Conservation (phyloP, 2,329 filamentous ascomycete genomes). For the Xylaria sp. region DNA sequence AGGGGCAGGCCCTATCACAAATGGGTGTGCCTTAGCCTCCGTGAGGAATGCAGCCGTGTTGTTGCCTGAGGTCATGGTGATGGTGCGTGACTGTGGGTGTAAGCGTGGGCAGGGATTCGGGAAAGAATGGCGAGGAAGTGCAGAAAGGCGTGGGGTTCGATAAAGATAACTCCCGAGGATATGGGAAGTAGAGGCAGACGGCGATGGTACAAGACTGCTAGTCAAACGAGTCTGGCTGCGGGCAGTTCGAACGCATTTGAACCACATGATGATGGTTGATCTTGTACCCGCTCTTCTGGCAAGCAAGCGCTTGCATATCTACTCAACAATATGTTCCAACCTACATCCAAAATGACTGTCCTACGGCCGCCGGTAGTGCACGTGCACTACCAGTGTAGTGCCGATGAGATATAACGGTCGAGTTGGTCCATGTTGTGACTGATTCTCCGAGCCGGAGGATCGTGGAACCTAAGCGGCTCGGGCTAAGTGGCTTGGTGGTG, state of each 20-base stretch:
- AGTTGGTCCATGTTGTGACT: not conserved
- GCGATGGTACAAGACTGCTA: not conserved
- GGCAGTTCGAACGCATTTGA: slow-evolving; percentile 17
- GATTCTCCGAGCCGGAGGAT: slow-evolving; percentile 21
- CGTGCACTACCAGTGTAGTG: not conserved
- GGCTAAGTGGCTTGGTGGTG: not conserved
- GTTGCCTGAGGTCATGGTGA: slow-evolving; percentile 27
- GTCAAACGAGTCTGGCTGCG: slow-evolving; percentile 8
- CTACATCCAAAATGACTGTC: not conserved
- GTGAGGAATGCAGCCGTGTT: slow-evolving; percentile 43
- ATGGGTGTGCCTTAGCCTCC: slow-evolving; percentile 41
- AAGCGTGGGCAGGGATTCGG: not conserved
- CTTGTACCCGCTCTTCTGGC: not conserved
- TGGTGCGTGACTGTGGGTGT: slow-evolving; percentile 12
- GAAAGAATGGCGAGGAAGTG: not conserved
- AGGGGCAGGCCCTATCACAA: slow-evolving; percentile 40
- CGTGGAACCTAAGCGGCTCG: slow-evolving; percentile 4
- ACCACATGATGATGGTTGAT: slow-evolving; percentile 17
- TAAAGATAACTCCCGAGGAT: not conserved
- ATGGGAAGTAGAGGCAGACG: not conserved
- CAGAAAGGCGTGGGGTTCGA: not conserved
- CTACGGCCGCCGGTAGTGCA: not conserved
- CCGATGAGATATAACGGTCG: slow-evolving; percentile 10
- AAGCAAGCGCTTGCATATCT: not conserved
- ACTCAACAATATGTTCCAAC: not conserved